Evolutionary conservation across 306 rosid species (phyloP).

Genomic region (Cotoneaster glaucophyllus): DNA sequence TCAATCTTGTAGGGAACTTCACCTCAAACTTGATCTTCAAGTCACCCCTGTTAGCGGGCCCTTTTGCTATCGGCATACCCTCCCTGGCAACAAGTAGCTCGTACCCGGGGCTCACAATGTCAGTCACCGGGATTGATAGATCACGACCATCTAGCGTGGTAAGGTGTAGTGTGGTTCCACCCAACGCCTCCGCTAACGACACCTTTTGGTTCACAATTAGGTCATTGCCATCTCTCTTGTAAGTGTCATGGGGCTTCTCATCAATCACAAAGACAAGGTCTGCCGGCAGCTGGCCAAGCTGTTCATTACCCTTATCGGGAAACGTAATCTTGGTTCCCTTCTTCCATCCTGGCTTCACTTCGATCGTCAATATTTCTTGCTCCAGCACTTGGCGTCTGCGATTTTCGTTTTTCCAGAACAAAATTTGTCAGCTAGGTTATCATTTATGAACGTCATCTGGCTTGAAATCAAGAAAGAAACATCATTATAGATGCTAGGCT

Average conservation of each 20-base stretch:
- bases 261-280: constrained; percentile 86
- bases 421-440: neutral
- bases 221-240: constrained; percentile 79
- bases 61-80: constrained; percentile 86
- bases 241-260: constrained; percentile 75
- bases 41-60: constrained; percentile 66
- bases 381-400: constrained; percentile 51
- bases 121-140: constrained; percentile 47
- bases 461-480: neutral
- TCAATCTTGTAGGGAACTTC: constrained; percentile 63
- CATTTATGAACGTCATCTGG: neutral
- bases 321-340: constrained; percentile 94
- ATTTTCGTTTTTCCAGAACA: neutral
- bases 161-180: constrained; percentile 59
- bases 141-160: constrained; percentile 52
- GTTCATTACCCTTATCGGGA: constrained; percentile 87
- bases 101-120: constrained; percentile 77
- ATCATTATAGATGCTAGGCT: neutral
- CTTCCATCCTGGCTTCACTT: constrained; percentile 94
- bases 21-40: constrained; percentile 78
- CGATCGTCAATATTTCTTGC: constrained; percentile 73
- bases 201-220: constrained; percentile 56
- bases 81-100: constrained; percentile 58
- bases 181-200: constrained; percentile 74
- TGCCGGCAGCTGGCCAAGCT: constrained; percentile 67